Conservation (phyloP, 2,329 filamentous ascomycete genomes). For the Aspergillus arachidicola region DNA sequence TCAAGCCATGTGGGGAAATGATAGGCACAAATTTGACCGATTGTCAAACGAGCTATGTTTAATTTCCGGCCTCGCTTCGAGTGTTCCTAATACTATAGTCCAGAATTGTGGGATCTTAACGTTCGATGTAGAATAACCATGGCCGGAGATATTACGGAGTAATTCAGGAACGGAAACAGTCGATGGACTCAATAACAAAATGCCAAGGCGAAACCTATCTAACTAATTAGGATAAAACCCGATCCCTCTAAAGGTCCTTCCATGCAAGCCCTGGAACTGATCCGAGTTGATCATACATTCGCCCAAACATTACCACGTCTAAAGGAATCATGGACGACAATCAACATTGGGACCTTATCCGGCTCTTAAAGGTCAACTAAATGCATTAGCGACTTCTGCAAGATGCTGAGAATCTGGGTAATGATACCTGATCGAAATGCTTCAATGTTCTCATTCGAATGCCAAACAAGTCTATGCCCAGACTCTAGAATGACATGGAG, state of each 20-base stretch:
- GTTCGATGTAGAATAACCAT: too few relatives aligned
- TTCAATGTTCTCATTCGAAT: rapidly evolving
- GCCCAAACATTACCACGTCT: too few relatives aligned
- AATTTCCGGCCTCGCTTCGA: background rate
- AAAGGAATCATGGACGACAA: rapidly evolving
- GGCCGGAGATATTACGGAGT: background rate
- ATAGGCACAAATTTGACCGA: background rate
- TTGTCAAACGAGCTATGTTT: background rate
- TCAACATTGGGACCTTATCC: too few relatives aligned
- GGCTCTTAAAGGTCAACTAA: too few relatives aligned
- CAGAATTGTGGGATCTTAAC: background rate
- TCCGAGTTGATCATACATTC: background rate
- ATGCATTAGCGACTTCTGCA: too few relatives aligned
- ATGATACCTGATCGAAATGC: too few relatives aligned
- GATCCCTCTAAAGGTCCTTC: background rate
- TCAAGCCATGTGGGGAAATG: background rate
- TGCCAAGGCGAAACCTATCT: background rate
- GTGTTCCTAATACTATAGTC: background rate
- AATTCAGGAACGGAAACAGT: background rate
- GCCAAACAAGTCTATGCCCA: too few relatives aligned
- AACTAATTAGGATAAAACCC: background rate
- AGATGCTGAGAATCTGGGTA: rapidly evolving
- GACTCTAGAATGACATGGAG: too few relatives aligned
- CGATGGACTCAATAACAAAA: background rate
- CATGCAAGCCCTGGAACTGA: background rate